A percentile compares a stretch with the other conserved stretches of the same genome.
Evolutionary conservation across 192 early-diverging fungal genomes (phyloP).

Genomic region (Podila epigama): DNA sequence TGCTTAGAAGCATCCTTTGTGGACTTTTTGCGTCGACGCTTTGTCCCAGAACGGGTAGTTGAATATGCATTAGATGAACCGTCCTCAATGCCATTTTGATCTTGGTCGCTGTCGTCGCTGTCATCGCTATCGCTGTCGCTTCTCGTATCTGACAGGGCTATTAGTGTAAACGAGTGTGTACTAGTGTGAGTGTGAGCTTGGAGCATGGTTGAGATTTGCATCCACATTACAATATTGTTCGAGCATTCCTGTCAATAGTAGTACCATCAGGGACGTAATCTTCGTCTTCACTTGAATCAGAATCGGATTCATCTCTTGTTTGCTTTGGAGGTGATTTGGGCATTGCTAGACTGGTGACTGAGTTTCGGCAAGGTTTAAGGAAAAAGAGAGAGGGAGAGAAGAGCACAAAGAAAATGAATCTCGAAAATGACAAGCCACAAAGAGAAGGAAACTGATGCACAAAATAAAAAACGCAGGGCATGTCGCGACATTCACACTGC

Average conservation of each 20-base stretch:
- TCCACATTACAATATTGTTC: too few relatives aligned
- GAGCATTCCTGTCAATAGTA: background rate
- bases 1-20: background rate
- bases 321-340: conserved; percentile 19
- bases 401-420: background rate
- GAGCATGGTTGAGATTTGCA: too few relatives aligned
- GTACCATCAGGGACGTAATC: conserved; percentile 47
- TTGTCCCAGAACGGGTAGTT: conserved; percentile 33
- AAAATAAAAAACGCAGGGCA: too few relatives aligned
- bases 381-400: background rate
- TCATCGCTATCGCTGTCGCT: conserved; percentile 25
- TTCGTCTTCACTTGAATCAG: conserved; percentile 41
- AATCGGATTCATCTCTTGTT: conserved; percentile 28
- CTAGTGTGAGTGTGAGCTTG: background rate
- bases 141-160: conserved; percentile 26
- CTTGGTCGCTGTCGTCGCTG: conserved; percentile 24
- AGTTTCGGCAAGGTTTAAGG: background rate
- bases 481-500: background rate
- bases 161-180: background rate
- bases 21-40: conserved; percentile 1
- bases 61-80: background rate
- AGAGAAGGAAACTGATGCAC: too few relatives aligned
- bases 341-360: conserved; percentile 3
- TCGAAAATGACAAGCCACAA: background rate
- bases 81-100: background rate